These are phyloP conservation scores for Crithidia bombi DNA, from an alignment of 208 protist species.

Conservation along the genomic window DNA sequence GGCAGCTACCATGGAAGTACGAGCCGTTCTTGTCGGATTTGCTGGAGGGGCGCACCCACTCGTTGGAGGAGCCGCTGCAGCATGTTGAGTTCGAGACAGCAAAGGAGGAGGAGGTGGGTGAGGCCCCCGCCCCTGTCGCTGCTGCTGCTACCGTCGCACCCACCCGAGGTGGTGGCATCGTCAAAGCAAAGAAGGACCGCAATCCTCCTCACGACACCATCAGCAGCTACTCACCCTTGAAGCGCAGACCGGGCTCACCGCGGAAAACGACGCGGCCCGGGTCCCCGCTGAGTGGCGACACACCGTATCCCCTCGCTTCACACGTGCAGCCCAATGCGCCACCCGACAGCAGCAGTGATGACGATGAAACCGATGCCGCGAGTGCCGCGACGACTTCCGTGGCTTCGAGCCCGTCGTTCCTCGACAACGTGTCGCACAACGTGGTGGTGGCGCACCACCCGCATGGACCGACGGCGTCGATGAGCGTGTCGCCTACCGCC, in stretches of 20 bases:
- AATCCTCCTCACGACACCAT: not conserved
- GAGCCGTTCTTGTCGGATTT: constrained; percentile 48
- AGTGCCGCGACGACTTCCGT: constrained; percentile 7
- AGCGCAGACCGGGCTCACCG: not conserved
- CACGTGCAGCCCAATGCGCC: not conserved
- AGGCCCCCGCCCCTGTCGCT: too few species aligned
- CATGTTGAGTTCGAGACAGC: not conserved
- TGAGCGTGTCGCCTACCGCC: not conserved
- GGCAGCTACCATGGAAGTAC: constrained; percentile 69
- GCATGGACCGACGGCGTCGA: not conserved
- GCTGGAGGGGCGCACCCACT: constrained; percentile 13
- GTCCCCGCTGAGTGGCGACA: not conserved
- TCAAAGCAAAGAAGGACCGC: not conserved
- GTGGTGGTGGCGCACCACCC: constrained; percentile 14
- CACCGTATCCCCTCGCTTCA: not conserved
- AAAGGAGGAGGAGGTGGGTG: not conserved
- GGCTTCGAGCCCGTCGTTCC: constrained; percentile 7
- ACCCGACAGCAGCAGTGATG: not conserved
- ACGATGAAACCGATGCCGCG: not conserved
- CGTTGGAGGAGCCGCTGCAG: constrained; percentile 1
- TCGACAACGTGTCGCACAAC: constrained; percentile 16
- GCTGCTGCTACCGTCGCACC: not conserved
- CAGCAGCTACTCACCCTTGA: not conserved
- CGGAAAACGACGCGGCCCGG: not conserved
- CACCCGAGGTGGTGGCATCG: not conserved